Evolutionary conservation across 2,329 filamentous ascomycete species (phyloP).

Genomic region (Trichophyton mentagrophytes): DNA sequence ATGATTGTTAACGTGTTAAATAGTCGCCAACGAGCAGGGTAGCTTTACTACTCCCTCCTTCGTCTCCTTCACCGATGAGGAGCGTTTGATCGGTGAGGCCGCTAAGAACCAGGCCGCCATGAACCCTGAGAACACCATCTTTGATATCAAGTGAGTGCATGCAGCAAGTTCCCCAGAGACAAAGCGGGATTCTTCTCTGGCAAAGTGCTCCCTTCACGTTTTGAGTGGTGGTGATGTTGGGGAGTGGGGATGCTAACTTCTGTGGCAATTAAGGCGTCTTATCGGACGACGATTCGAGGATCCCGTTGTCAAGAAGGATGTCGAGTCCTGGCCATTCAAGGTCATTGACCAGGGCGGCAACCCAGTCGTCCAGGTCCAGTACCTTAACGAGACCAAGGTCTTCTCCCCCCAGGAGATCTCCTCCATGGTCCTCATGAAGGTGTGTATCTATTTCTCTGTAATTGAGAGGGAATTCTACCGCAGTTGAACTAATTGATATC

Average conservation of each 20-base stretch:
- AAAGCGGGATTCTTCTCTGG: background rate
- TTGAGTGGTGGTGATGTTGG: background rate
- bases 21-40: constrained; percentile 98
- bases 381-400: constrained; percentile 84
- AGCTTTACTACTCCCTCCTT: constrained; percentile 98
- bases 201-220: background rate
- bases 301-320: constrained; percentile 95
- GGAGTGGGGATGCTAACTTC: constrained; percentile 1
- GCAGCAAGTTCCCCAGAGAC: background rate
- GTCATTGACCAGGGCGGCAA: constrained; percentile 78
- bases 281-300: constrained; percentile 95
- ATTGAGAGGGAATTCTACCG: background rate
- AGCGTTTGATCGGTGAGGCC: constrained; percentile 97
- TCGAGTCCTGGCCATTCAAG: constrained; percentile 99
- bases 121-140: constrained; percentile 97
- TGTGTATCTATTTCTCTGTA: constrained; percentile 28
- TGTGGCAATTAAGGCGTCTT: constrained; percentile 60
- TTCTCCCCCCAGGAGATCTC: constrained; percentile 99
- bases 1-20: constrained; percentile 15
- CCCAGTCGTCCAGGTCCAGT: constrained; percentile 89
- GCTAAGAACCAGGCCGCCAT: constrained; percentile 99
- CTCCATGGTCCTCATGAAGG: constrained; percentile 96
- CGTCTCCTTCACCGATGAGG: constrained; percentile 97
- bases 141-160: constrained; percentile 83
- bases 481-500: background rate